phyloP scores from a whole-genome alignment of 2,329 filamentous ascomycete species.

The Arthrobotrys sinensis region DNA sequence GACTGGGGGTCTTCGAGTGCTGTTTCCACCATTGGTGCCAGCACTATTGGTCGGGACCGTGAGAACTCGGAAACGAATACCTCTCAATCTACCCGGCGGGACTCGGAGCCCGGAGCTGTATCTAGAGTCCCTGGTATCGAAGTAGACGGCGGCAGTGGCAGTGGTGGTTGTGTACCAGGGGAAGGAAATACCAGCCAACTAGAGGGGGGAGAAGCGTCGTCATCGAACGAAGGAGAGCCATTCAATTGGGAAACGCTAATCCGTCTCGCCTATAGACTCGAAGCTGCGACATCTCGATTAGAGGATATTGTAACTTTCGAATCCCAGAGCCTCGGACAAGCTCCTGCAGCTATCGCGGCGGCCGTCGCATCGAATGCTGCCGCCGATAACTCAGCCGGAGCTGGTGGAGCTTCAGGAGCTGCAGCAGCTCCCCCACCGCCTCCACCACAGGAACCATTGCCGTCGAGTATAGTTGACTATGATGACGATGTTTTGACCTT shows the following conservation, averaged over 20 bases:
- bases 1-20: constrained; percentile 32
- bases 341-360: constrained; percentile 69
- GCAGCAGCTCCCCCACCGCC: constrained; percentile 67
- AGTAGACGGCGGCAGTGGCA: background rate
- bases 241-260: constrained; percentile 51
- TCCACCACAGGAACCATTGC: constrained; percentile 74
- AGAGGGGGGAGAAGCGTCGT: background rate
- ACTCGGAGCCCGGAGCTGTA: background rate
- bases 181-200: background rate
- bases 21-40: constrained; percentile 15
- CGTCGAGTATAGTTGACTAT: constrained; percentile 87
- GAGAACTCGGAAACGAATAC: constrained; percentile 32
- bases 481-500: constrained; percentile 82
- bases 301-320: constrained; percentile 91
- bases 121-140: background rate
- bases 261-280: constrained; percentile 77
- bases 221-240: background rate
- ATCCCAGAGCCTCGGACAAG: constrained; percentile 70
- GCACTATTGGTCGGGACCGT: constrained; percentile 12
- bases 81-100: constrained; percentile 38
- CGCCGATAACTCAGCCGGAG: constrained; percentile 67
- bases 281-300: constrained; percentile 94
- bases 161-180: background rate
- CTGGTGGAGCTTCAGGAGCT: constrained; percentile 68
- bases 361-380: constrained; percentile 64